Percentiles rank a stretch among this genome's conserved stretches.
phyloP scores from a whole-genome alignment of 2,329 filamentous ascomycete species.

The Arthrobotrys entomopaga region DNA sequence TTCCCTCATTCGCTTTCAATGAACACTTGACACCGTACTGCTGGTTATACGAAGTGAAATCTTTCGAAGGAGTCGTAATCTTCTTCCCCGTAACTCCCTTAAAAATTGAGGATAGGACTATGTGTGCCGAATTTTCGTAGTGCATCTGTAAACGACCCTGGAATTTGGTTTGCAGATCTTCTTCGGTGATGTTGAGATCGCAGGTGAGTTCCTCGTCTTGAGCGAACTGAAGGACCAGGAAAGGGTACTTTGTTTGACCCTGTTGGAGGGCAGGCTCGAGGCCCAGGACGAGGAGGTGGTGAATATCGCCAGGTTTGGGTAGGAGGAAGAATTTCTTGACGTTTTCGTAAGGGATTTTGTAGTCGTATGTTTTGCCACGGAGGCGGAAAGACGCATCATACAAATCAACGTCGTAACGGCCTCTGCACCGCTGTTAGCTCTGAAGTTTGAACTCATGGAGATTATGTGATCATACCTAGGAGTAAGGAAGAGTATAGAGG shows the following conservation, averaged over 20 bases:
- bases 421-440: slow-evolving; percentile 69
- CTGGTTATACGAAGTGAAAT: slow-evolving; percentile 91
- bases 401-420: slow-evolving; percentile 99
- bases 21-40: slow-evolving; percentile 98
- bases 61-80: slow-evolving; percentile 90
- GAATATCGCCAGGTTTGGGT: slow-evolving; percentile 97
- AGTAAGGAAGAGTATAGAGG: slow-evolving; percentile 95
- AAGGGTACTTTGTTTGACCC: slow-evolving; percentile 96
- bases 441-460: slow-evolving; percentile 15
- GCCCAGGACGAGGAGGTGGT: slow-evolving; percentile 93
- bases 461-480: slow-evolving; percentile 74
- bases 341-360: slow-evolving; percentile 98
- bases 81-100: slow-evolving; percentile 93
- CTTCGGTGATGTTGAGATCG: slow-evolving; percentile 94
- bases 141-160: slow-evolving; percentile 86
- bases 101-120: slow-evolving; percentile 95
- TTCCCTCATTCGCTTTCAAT: slow-evolving; percentile 99
- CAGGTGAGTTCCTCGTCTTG: slow-evolving; percentile 96
- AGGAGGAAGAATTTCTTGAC: slow-evolving; percentile 99
- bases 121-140: slow-evolving; percentile 92
- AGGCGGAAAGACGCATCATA: slow-evolving; percentile 97
- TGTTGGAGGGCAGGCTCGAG: slow-evolving; percentile 94
- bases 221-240: slow-evolving; percentile 99
- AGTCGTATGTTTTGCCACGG: slow-evolving; percentile 98
- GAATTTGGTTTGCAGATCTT: slow-evolving; percentile 84